These are phyloP conservation scores for Botrytis aclada DNA, from an alignment of 2,329 filamentous ascomycete species.

Conservation along the genomic window DNA sequence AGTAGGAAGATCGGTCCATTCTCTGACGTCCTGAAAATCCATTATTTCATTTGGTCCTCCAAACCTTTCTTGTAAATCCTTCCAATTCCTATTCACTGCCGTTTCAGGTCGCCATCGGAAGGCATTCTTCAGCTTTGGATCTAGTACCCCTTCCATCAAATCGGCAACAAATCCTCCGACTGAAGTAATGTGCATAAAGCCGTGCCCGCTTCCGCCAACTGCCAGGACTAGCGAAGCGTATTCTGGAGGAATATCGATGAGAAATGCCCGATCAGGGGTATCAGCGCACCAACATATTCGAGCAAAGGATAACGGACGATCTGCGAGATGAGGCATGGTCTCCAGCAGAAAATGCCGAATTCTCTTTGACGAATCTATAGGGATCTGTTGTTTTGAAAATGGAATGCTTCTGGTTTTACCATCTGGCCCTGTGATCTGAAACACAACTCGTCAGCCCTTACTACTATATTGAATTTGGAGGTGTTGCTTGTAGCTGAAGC, in stretches of 20 bases:
- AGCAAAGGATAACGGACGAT: conserved; percentile 48
- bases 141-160: conserved; percentile 45
- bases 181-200: conserved; percentile 50
- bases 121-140: conserved; percentile 42
- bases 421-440: conserved; percentile 1
- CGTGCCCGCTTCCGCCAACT: conserved; percentile 51
- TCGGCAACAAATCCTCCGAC: conserved; percentile 51
- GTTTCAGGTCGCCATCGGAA: conserved; percentile 53
- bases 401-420: conserved; percentile 23
- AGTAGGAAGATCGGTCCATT: conserved; percentile 41
- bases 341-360: conserved; percentile 49
- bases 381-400: conserved; percentile 41
- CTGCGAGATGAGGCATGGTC: conserved; percentile 51
- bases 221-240: conserved; percentile 45
- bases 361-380: conserved; percentile 46
- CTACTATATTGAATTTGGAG: not conserved
- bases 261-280: conserved; percentile 51
- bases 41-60: conserved; percentile 48
- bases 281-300: conserved; percentile 57
- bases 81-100: conserved; percentile 46
- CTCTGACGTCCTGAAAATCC: conserved; percentile 45
- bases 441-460: not conserved
- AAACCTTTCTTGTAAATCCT: conserved; percentile 47
- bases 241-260: conserved; percentile 50
- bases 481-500: not conserved